phyloP scores from a whole-genome alignment of 176 grass and related monocot genomes.

The Canna indica region DNA sequence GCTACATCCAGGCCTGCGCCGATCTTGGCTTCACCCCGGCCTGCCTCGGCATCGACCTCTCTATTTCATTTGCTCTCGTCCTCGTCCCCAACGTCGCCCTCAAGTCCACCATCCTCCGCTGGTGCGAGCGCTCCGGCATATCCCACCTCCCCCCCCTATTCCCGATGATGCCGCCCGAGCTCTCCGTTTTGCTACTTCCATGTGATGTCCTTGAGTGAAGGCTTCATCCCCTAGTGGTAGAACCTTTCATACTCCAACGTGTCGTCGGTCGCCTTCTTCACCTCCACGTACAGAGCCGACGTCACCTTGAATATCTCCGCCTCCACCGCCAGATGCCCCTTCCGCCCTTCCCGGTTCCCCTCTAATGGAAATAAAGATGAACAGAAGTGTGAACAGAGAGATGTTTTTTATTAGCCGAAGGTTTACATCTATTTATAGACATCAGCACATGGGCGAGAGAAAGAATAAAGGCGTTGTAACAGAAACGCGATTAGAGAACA shows the following conservation, averaged over 20 bases:
- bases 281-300: conserved; percentile 60
- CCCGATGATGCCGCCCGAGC: too few species aligned
- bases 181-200: conserved; percentile 48
- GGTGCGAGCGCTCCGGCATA: too few species aligned
- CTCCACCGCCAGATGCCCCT: conserved; percentile 68
- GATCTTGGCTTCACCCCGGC: conserved; percentile 25
- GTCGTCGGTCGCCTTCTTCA: conserved; percentile 81
- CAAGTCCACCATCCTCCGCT: conserved; percentile 27
- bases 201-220: conserved; percentile 69
- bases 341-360: conserved; percentile 62
- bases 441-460: too few species aligned
- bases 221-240: conserved; percentile 64
- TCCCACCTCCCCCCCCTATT: too few species aligned
- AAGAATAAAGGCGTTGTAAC: too few species aligned
- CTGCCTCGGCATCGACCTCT: conserved; percentile 6
- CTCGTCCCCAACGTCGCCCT: conserved; percentile 36
- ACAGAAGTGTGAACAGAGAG: too few species aligned
- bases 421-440: too few species aligned
- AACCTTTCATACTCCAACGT: conserved; percentile 77
- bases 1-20: conserved; percentile 37
- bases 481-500: too few species aligned
- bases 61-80: conserved; percentile 2
- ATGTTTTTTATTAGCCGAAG: too few species aligned
- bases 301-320: conserved; percentile 80
- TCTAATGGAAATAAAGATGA: too few species aligned